Percentiles rank a stretch among this genome's conserved stretches.
phyloP scores from a whole-genome alignment of 495 filamentous ascomycete species.

The Pseudoneurospora amorphoporcata region DNA sequence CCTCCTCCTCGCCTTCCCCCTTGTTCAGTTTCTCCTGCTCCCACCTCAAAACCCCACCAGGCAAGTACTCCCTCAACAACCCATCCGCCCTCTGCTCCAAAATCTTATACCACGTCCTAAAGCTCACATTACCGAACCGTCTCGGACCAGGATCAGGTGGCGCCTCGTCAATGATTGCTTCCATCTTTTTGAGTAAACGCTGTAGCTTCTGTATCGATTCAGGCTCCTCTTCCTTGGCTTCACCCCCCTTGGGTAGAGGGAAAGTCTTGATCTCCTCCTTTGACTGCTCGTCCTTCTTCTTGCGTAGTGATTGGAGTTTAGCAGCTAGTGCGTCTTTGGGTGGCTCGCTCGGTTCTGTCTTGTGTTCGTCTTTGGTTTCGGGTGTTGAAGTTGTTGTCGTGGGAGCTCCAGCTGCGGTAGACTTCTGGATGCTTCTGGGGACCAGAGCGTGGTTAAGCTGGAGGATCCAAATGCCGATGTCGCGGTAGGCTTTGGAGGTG shows the following conservation, averaged over 20 bases:
- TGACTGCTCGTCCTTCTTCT: background rate
- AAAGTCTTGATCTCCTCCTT: conserved; percentile 36
- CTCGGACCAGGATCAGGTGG: conserved; percentile 79
- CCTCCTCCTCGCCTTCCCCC: background rate
- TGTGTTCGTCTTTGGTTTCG: no score
- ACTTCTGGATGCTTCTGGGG: conserved; percentile 38
- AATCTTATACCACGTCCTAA: conserved; percentile 68
- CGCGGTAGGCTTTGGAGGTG: conserved; percentile 66
- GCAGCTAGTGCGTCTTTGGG: background rate
- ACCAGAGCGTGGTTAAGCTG: conserved; percentile 87
- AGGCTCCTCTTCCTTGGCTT: conserved; percentile 21
- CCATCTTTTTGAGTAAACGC: conserved; percentile 48
- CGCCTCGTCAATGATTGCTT: conserved; percentile 59
- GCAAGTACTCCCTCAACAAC: conserved; percentile 54
- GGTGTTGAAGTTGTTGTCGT: no score
- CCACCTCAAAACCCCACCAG: conserved; percentile 38
- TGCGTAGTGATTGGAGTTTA: background rate
- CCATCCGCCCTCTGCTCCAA: conserved; percentile 46
- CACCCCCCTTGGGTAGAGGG: conserved; percentile 29
- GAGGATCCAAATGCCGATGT: conserved; percentile 76
- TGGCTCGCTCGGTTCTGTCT: background rate
- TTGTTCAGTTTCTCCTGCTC: no score
- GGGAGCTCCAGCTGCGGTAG: background rate
- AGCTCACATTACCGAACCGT: conserved; percentile 84
- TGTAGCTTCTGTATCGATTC: conserved; percentile 52